Conservation (phyloP, 306 rosid genomes). For the Carpinus fangiana region DNA sequence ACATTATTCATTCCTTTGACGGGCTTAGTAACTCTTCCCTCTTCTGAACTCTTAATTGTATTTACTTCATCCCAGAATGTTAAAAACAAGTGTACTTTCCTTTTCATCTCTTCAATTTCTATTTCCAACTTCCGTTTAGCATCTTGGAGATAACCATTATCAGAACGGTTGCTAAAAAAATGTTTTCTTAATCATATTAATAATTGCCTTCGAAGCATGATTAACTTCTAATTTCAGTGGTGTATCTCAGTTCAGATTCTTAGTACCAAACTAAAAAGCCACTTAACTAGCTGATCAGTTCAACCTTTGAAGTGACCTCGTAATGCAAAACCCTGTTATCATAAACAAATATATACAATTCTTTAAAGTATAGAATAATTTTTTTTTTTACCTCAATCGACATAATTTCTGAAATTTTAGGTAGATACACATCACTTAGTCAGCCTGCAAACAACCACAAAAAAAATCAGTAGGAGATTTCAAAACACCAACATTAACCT, state of each 20-base stretch:
- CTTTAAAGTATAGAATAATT: conserved; percentile 3
- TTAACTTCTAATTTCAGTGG: background rate
- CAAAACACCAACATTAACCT: no score
- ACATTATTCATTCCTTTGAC: no score
- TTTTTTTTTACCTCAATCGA: conserved; percentile 59
- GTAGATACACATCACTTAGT: conserved; percentile 37
- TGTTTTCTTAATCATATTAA: background rate
- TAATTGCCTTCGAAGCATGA: background rate
- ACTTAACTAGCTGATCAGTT: background rate
- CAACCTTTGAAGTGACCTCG: background rate
- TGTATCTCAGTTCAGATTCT: background rate
- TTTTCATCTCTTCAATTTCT: no score
- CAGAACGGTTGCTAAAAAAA: background rate
- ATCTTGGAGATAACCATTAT: background rate
- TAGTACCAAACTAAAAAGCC: background rate
- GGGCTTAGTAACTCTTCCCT: no score
- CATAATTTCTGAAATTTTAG: conserved; percentile 34
- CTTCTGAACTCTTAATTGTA: no score
- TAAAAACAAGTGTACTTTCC: no score
- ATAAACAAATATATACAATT: background rate
- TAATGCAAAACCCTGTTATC: background rate
- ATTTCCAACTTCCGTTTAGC: no score
- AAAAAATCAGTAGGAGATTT: no score
- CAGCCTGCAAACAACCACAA: conserved; percentile 59
- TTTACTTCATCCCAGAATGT: no score